Conservation (phyloP, 306 rosid species). For the Clitoria ternatea region DNA sequence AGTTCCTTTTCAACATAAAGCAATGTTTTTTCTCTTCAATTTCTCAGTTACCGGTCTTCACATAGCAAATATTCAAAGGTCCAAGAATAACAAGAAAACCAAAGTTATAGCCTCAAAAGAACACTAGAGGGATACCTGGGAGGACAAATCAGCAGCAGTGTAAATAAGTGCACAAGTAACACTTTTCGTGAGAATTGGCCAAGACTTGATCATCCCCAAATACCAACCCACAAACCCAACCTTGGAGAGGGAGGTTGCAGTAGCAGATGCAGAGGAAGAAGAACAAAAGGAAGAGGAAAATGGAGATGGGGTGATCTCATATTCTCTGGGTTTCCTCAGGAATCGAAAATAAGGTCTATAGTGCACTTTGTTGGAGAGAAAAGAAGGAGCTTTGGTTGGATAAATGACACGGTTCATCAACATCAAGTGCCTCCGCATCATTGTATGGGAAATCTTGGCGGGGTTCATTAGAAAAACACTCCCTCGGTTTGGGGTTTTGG, state of each 20-base stretch:
- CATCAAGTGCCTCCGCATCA: slow-evolving; percentile 27
- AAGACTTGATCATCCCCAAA: slow-evolving; percentile 60
- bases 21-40: not conserved
- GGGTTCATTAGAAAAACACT: slow-evolving; percentile 29
- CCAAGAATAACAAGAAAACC: not conserved
- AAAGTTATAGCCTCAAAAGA: not conserved
- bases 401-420: slow-evolving; percentile 15
- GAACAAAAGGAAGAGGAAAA: slow-evolving; percentile 50
- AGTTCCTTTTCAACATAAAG: not conserved
- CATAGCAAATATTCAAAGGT: not conserved
- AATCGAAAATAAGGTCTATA: slow-evolving; percentile 41
- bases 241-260: slow-evolving; percentile 33
- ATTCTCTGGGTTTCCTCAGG: slow-evolving; percentile 36
- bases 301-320: slow-evolving; percentile 35
- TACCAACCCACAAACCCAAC: slow-evolving; percentile 72
- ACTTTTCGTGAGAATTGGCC: slow-evolving; percentile 74
- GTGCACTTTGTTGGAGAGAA: slow-evolving; percentile 23
- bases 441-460: slow-evolving; percentile 20
- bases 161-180: slow-evolving; percentile 68
- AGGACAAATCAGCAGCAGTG: slow-evolving; percentile 76
- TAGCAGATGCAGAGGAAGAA: slow-evolving; percentile 39
- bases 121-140: slow-evolving; percentile 53
- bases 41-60: not conserved
- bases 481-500: not conserved
- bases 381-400: slow-evolving; percentile 23